Conservation (phyloP, 164 flowering plant genomes). For the Hamamelis virginiana region DNA sequence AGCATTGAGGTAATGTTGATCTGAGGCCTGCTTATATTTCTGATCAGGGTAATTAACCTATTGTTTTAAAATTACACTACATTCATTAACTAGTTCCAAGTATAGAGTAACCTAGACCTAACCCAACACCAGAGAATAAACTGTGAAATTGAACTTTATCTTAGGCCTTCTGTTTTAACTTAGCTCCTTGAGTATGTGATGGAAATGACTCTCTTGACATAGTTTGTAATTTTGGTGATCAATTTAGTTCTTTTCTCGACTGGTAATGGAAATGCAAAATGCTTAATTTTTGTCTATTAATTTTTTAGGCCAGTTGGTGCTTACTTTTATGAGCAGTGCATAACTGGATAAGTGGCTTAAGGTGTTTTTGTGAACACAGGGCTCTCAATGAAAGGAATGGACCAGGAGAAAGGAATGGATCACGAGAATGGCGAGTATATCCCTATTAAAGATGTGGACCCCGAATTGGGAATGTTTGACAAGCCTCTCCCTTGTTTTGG, state of each 20-base stretch:
- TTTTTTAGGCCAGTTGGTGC: not conserved
- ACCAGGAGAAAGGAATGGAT: slow-evolving; percentile 17
- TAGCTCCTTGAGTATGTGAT: not conserved
- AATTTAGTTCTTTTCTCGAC: not conserved
- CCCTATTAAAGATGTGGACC: slow-evolving; percentile 25
- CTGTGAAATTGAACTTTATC: not conserved
- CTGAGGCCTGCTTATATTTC: not conserved
- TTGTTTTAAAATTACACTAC: too few relatives aligned
- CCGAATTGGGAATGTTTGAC: slow-evolving; percentile 36
- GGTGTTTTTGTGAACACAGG: slow-evolving; percentile 15
- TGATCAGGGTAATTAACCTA: not conserved
- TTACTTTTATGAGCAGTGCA: not conserved
- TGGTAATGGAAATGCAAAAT: not conserved
- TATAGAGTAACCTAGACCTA: not conserved
- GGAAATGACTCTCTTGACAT: not conserved
- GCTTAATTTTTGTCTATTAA: not conserved
- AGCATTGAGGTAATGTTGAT: not conserved
- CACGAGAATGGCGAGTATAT: slow-evolving; percentile 24
- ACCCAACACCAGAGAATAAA: not conserved
- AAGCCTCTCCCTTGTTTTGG: slow-evolving; percentile 55
- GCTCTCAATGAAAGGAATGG: slow-evolving; percentile 15
- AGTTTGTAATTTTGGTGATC: not conserved
- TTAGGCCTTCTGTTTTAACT: not conserved
- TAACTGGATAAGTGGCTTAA: slow-evolving; percentile 5
- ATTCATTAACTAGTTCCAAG: not conserved